Base-by-base conservation (phyloP, 2,329 filamentous ascomycete genomes). In the Tolypocladium cylindrosporum region DNA sequence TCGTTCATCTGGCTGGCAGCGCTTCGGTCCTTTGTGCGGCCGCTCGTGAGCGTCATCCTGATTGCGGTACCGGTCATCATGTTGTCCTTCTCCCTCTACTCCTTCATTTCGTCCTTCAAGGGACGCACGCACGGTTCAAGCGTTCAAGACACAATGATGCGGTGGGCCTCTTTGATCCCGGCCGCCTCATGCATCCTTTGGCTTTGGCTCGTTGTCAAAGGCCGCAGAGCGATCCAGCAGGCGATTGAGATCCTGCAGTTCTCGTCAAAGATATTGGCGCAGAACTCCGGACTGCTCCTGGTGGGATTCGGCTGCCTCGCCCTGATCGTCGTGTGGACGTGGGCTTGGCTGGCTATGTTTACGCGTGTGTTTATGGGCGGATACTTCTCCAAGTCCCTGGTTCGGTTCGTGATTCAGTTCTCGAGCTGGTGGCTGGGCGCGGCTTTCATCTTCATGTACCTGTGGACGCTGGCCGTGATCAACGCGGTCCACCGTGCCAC, bases 331-430 rank as follows among this genome's bases (percentile, higher is more conserved):
- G 76, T 84, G 16, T 97, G 92, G 88, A 97, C 92, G 0, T 99
- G 94, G 94, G 72, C 89, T 8, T 99, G 94, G 94, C 84, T 97
- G 64, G 86, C 86, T 65, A 97, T 99, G 91, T 97, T 99, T 72
- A 93, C 92, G 9, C 84, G 91, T 51, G 87, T 97, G 59, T 99
- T 99, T 72, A 84, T 97, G 59, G 91, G 90, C n/a, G 94, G 94
- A 0, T 89, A 92, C 71, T 85, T 93, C 63, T 85, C 86, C 19
- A 83, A 81, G 60, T 76, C 70, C 24, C 76, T 86, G 37, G 76
- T 79, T 0, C 71, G 72, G 48, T 97, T 95, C 73, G 82, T 96
- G 66, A 91, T 97, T 67, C 88, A 91, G 68, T 77, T 88, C 21
- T 91, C 90, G 60, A 96, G 88, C 66, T 97, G 93, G 93, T 96